Evolutionary conservation across 2,329 filamentous ascomycete species (phyloP).

Genomic region (Aspergillus ochraceus): DNA sequence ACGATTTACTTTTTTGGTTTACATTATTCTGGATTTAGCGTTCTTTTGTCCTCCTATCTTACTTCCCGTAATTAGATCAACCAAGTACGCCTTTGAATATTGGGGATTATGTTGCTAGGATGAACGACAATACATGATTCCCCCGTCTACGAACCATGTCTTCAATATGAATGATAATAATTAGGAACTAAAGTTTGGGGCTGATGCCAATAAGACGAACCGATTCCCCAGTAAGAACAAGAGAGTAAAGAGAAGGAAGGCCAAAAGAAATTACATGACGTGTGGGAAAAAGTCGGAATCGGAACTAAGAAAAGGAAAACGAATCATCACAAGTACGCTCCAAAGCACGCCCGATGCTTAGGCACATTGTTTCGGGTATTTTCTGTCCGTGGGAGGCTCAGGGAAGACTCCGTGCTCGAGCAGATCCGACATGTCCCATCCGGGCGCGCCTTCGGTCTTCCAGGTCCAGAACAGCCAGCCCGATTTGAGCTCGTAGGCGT

Average conservation of each 20-base stretch:
- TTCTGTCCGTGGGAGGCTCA: slow-evolving; percentile 37
- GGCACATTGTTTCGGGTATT: slow-evolving; percentile 34
- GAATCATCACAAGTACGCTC: neutral
- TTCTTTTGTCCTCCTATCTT: no score
- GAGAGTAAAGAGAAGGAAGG: neutral
- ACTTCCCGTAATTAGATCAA: no score
- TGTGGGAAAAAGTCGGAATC: neutral
- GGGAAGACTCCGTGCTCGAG: slow-evolving; percentile 50
- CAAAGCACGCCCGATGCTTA: neutral
- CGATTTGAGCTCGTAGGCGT: slow-evolving; percentile 43
- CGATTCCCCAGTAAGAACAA: neutral
- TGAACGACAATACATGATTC: no score
- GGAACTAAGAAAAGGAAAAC: neutral
- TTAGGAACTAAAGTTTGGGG: neutral
- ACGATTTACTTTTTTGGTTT: no score
- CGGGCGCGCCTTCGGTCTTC: slow-evolving; percentile 50
- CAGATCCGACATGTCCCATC: slow-evolving; percentile 50
- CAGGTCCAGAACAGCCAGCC: slow-evolving; percentile 54
- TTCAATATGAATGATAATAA: neutral
- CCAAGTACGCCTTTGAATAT: no score
- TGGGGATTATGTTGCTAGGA: no score
- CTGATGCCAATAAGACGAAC: neutral
- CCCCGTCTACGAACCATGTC: no score
- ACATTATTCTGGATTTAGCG: no score
- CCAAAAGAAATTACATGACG: neutral